Conservation (phyloP, 176 grass and related monocot genomes). For the Aegilops bicornis region DNA sequence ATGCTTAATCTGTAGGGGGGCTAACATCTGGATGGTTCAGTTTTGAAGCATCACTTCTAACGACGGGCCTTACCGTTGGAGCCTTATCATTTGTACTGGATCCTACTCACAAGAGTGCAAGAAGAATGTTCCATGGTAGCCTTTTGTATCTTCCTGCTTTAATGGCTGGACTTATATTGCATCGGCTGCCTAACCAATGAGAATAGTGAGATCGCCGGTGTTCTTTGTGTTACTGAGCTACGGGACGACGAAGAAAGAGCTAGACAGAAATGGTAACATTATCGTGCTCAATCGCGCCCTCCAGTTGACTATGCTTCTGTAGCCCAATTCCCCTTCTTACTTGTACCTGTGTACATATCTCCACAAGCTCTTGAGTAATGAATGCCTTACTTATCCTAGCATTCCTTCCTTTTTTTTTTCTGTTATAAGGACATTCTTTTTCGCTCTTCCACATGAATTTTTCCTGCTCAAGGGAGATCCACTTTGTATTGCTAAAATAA, state of each 20-base stretch:
- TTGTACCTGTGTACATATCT: conserved; percentile 54
- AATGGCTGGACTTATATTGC: conserved; percentile 86
- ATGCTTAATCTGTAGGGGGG: conserved; percentile 51
- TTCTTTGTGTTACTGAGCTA: conserved; percentile 30
- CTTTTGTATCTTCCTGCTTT: conserved; percentile 95
- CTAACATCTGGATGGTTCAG: conserved; percentile 85
- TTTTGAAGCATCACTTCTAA: conserved; percentile 85
- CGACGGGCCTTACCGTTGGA: conserved; percentile 54
- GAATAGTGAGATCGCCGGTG: conserved; percentile 19
- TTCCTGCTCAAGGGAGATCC: too few species aligned
- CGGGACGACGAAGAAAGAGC: conserved; percentile 41
- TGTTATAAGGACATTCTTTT: too few species aligned
- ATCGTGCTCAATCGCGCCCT: conserved; percentile 6
- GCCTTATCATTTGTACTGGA: conserved; percentile 64
- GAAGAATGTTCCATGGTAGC: conserved; percentile 92
- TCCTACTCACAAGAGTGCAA: conserved; percentile 65
- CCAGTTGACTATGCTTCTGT: too few species aligned
- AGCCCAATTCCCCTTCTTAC: conserved; percentile 39
- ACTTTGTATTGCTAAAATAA: too few species aligned
- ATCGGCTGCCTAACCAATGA: conserved; percentile 51
- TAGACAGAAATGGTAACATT: conserved; percentile 6
- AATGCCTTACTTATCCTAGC: neutral
- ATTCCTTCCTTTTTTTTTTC: neutral
- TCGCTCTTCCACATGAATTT: too few species aligned
- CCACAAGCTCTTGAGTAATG: conserved; percentile 46